These are phyloP conservation scores for Starmerella khaoyaiensis DNA, from an alignment of 805 yeast genomes.

Conservation along the genomic window DNA sequence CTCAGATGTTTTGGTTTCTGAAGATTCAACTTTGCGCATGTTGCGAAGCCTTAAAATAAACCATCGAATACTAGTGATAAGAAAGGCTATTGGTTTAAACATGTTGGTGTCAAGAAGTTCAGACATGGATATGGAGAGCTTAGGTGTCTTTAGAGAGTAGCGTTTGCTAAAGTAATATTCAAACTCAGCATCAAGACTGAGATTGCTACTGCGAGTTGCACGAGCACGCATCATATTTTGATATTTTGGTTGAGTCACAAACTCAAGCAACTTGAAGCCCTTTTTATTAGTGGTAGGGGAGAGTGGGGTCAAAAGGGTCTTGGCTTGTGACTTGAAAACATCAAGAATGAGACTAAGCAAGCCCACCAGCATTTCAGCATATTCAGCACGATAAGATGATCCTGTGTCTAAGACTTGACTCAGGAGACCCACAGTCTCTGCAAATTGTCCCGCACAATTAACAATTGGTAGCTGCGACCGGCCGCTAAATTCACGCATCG, in stretches of 20 bases:
- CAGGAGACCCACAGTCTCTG: constrained; percentile 35
- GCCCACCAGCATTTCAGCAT: constrained; percentile 31
- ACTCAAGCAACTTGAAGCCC: not conserved
- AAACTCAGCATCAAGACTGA: constrained; percentile 18
- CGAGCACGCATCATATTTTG: not conserved
- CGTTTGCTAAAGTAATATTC: constrained; percentile 18
- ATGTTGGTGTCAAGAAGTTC: constrained; percentile 44
- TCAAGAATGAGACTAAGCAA: constrained; percentile 18
- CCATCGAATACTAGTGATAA: constrained; percentile 46
- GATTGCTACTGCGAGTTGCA: not conserved
- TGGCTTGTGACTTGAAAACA: constrained; percentile 6
- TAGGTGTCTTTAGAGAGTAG: constrained; percentile 8
- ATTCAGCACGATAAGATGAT: constrained; percentile 42
- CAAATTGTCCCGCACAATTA: constrained; percentile 36
- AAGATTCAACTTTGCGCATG: constrained; percentile 24
- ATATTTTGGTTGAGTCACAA: not conserved
- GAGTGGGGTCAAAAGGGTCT: constrained; percentile 1
- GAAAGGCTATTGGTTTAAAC: constrained; percentile 39
- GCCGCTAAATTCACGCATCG: constrained; percentile 24
- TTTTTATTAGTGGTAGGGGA: not conserved
- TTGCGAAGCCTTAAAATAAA: constrained; percentile 47
- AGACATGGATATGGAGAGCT: constrained; percentile 29
- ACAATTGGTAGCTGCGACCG: constrained; percentile 27
- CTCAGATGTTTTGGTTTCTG: constrained; percentile 3
- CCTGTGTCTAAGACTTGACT: constrained; percentile 50